phyloP scores from a whole-genome alignment of 2,329 filamentous ascomycete genomes.

The Fusarium miscanthi region DNA sequence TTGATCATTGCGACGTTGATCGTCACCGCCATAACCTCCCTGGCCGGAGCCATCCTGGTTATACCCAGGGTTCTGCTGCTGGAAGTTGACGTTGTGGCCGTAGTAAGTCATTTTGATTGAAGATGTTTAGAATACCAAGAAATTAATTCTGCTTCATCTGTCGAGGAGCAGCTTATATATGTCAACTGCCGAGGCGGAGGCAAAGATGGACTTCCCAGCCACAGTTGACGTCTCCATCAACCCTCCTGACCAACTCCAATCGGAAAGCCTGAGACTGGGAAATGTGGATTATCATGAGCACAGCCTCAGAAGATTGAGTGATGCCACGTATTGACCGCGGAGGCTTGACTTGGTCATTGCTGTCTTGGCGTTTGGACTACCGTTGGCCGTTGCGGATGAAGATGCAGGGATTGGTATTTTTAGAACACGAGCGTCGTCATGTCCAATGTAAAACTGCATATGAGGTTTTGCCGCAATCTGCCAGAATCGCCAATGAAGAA shows the following conservation, averaged over 20 bases:
- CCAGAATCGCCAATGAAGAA: background rate
- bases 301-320: constrained; percentile 19
- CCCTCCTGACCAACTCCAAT: constrained; percentile 7
- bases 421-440: constrained; percentile 12
- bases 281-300: constrained; percentile 15
- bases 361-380: constrained; percentile 19
- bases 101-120: constrained; percentile 16
- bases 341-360: constrained; percentile 4
- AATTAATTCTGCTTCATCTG: background rate
- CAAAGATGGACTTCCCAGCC: constrained; percentile 2
- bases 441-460: background rate
- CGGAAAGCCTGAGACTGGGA: background rate
- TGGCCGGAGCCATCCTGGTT: constrained; percentile 2
- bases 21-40: constrained; percentile 11
- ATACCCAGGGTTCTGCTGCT: constrained; percentile 14
- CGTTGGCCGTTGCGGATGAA: constrained; percentile 4
- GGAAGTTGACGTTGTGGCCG: constrained; percentile 22
- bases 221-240: constrained; percentile 15
- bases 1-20: constrained; percentile 16
- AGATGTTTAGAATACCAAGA: background rate
- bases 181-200: constrained; percentile 1
- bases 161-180: constrained; percentile 10
- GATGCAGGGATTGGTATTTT: constrained; percentile 20
- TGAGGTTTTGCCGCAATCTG: background rate
- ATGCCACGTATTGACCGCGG: constrained; percentile 28